Evolutionary conservation across 257 asterid genomes (phyloP).

Genomic region (Solanum sparsipilum): DNA sequence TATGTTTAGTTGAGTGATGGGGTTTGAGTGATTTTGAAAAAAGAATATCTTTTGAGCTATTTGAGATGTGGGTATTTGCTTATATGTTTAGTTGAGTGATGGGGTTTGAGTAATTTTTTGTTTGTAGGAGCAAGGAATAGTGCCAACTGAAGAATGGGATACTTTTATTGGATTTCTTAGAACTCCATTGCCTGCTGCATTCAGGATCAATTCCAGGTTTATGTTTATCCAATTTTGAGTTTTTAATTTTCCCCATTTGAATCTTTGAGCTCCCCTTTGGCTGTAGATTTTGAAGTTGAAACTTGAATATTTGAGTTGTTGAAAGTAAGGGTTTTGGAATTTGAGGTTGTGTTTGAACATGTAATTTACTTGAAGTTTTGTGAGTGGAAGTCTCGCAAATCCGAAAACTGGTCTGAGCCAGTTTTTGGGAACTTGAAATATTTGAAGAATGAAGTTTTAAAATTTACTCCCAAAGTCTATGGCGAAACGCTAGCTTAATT

Average conservation of each 20-base stretch:
- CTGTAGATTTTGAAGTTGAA: background rate
- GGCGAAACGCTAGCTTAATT: background rate
- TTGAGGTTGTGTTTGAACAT: background rate
- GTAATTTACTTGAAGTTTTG: background rate
- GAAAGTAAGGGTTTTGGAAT: background rate
- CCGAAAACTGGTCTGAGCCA: too few relatives aligned
- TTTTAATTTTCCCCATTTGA: background rate
- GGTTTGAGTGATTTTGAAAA: background rate
- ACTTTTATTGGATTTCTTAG: constrained; percentile 46
- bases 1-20: background rate
- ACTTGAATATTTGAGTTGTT: background rate
- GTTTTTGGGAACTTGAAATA: background rate
- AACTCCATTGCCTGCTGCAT: constrained; percentile 84
- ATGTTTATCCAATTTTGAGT: background rate
- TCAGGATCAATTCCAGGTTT: constrained; percentile 87
- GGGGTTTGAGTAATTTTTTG: background rate
- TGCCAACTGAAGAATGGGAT: constrained; percentile 78
- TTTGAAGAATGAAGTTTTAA: background rate
- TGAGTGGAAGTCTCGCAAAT: background rate
- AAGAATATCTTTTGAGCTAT: background rate
- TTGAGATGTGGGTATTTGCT: background rate
- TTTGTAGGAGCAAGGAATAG: constrained; percentile 70
- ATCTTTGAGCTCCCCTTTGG: background rate
- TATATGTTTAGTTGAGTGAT: background rate
- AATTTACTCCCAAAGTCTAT: background rate